A percentile compares a stretch with the other conserved stretches of the same genome.
Conservation (phyloP, 2,329 filamentous ascomycete species). For the Dactylellina drechsleri region DNA sequence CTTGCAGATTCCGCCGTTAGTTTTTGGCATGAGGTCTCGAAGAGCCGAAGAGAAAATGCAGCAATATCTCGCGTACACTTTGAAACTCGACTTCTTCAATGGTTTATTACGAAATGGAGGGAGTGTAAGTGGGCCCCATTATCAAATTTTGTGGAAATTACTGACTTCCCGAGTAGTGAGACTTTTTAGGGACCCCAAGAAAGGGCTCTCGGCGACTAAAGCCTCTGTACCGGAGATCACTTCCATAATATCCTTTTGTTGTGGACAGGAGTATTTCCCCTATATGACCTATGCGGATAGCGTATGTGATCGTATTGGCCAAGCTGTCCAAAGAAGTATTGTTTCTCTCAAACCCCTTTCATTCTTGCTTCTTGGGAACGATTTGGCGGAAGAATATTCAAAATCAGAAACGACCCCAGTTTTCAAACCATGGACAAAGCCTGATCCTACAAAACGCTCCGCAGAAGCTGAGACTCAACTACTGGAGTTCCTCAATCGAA, state of each 20-base stretch:
- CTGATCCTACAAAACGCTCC: slow-evolving; percentile 36
- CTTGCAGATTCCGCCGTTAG: slow-evolving; percentile 81
- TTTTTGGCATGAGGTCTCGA: slow-evolving; percentile 76
- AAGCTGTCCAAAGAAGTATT: slow-evolving; percentile 37
- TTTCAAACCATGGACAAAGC: slow-evolving; percentile 33
- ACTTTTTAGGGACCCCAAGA: slow-evolving; percentile 13
- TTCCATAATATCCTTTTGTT: slow-evolving; percentile 72
- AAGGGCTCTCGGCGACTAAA: slow-evolving; percentile 61
- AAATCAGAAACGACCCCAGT: slow-evolving; percentile 1
- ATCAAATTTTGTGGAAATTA: background rate
- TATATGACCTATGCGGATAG: slow-evolving; percentile 69
- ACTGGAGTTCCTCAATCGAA: slow-evolving; percentile 39
- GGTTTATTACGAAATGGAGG: slow-evolving; percentile 84
- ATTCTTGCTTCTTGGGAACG: slow-evolving; percentile 50
- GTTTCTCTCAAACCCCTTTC: slow-evolving; percentile 50
- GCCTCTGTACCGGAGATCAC: slow-evolving; percentile 72
- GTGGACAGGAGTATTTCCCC: slow-evolving; percentile 74
- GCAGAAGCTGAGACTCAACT: slow-evolving; percentile 42
- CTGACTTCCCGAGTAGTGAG: slow-evolving; percentile 55
- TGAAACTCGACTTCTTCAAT: slow-evolving; percentile 72
- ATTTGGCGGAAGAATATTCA: slow-evolving; percentile 31
- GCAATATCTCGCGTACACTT: slow-evolving; percentile 66
- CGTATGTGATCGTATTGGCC: slow-evolving; percentile 33
- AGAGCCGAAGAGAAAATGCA: slow-evolving; percentile 67
- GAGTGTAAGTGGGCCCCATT: slow-evolving; percentile 70